Conservation (phyloP, 2,329 filamentous ascomycete species). For the Botrytis byssoidea region DNA sequence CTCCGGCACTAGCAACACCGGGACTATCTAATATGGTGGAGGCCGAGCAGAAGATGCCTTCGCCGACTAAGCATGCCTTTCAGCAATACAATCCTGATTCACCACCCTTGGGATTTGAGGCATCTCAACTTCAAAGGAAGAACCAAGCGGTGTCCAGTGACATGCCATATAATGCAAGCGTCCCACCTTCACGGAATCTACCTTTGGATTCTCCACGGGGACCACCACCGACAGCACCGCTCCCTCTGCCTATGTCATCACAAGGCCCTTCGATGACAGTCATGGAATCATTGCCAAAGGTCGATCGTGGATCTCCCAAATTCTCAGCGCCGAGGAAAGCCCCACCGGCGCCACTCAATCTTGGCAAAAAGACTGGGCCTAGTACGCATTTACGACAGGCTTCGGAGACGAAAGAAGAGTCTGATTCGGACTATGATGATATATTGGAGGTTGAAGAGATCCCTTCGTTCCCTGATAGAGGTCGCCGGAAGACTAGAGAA, state of each 20-base stretch:
- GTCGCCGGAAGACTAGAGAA: conserved; percentile 78
- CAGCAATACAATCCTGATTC: conserved; percentile 51
- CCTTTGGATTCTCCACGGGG: conserved; percentile 44
- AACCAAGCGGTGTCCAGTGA: conserved; percentile 45
- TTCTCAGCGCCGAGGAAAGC: conserved; percentile 70
- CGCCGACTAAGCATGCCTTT: conserved; percentile 57
- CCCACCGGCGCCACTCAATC: conserved; percentile 79
- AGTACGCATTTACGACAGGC: conserved; percentile 46
- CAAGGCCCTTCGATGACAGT: conserved; percentile 39
- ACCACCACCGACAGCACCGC: conserved; percentile 35
- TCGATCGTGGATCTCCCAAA: conserved; percentile 50
- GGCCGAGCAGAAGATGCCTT: conserved; percentile 59
- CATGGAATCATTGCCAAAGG: conserved; percentile 42
- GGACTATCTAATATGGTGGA: conserved; percentile 46
- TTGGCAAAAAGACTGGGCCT: conserved; percentile 50
- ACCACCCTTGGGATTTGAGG: conserved; percentile 38
- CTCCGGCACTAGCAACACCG: conserved; percentile 51
- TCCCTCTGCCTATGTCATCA: conserved; percentile 32
- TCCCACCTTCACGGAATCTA: conserved; percentile 58
- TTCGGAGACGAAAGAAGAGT: conserved; percentile 54
- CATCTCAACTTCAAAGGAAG: conserved; percentile 46
- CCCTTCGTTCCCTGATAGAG: conserved; percentile 56
- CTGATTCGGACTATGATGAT: conserved; percentile 82
- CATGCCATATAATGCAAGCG: conserved; percentile 50
- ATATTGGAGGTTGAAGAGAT: conserved; percentile 68